phyloP scores from a whole-genome alignment of 495 filamentous ascomycete species.

The Tuber indicum region DNA sequence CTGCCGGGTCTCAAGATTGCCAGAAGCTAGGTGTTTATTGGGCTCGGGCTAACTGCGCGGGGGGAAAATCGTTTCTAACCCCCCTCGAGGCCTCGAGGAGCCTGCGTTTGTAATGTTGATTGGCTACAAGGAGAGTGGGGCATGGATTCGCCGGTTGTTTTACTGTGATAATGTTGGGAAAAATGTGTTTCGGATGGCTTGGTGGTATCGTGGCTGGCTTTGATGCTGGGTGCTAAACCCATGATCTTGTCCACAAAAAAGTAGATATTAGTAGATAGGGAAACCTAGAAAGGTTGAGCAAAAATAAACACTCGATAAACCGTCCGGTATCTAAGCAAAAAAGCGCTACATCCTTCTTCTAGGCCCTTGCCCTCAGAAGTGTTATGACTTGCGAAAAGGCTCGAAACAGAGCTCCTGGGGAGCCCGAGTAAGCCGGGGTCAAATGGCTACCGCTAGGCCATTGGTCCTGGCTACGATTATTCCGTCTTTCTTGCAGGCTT shows the following conservation, averaged over 20 bases:
- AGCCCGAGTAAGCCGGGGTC: background rate
- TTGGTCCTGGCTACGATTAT: background rate
- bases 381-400: background rate
- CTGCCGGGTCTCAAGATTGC: too few relatives aligned
- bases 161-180: too few relatives aligned
- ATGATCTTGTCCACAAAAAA: background rate
- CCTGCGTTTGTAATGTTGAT: background rate
- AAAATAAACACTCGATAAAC: background rate
- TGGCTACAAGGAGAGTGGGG: background rate
- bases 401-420: background rate
- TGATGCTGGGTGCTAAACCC: background rate
- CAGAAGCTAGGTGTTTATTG: too few relatives aligned
- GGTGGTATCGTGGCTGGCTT: background rate
- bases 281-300: background rate
- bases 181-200: background rate
- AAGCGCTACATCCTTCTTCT: background rate
- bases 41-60: too few relatives aligned
- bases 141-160: background rate
- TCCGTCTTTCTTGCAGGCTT: background rate
- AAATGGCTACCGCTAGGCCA: background rate
- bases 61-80: too few relatives aligned
- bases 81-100: too few relatives aligned
- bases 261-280: background rate
- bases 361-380: background rate
- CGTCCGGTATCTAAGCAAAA: background rate